These are phyloP conservation scores for Alopecurus myosuroides DNA, from an alignment of 176 grass and related monocot species.

Conservation along the genomic window DNA sequence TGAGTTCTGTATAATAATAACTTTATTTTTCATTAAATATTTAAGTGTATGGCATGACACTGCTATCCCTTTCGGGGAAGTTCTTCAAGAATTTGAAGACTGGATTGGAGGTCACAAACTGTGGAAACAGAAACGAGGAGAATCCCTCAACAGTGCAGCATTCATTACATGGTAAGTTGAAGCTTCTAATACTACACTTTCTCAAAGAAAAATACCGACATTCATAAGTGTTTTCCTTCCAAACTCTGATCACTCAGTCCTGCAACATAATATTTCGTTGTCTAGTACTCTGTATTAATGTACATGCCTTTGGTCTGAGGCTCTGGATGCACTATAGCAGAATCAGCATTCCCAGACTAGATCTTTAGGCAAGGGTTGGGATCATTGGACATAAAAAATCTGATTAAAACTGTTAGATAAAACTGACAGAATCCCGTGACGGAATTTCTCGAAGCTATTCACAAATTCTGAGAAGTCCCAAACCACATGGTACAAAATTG, in stretches of 20 bases:
- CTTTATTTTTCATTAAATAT: slow-evolving; percentile 14
- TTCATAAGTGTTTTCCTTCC: background rate
- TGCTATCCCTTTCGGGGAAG: slow-evolving; percentile 70
- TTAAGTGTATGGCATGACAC: slow-evolving; percentile 94
- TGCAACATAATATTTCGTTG: background rate
- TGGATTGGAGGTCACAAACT: slow-evolving; percentile 68
- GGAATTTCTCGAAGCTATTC: background rate
- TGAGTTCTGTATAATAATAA: background rate
- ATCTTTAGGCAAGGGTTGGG: background rate
- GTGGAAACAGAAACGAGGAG: slow-evolving; percentile 72
- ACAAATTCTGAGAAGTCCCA: background rate
- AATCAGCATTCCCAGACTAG: background rate
- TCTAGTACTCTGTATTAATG: background rate
- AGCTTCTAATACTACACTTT: background rate
- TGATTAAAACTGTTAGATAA: background rate
- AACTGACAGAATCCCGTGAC: background rate
- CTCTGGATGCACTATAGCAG: background rate
- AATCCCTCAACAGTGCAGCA: slow-evolving; percentile 59
- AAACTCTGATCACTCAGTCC: background rate
- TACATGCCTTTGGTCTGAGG: slow-evolving; percentile 1
- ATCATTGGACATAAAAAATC: background rate
- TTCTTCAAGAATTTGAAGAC: slow-evolving; percentile 70
- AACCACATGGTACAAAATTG: background rate
- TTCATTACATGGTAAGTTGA: slow-evolving; percentile 79
- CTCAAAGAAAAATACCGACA: background rate